These are phyloP conservation scores for Laguncularia racemosa DNA, from an alignment of 345 rosid genomes.

Conservation along the genomic window DNA sequence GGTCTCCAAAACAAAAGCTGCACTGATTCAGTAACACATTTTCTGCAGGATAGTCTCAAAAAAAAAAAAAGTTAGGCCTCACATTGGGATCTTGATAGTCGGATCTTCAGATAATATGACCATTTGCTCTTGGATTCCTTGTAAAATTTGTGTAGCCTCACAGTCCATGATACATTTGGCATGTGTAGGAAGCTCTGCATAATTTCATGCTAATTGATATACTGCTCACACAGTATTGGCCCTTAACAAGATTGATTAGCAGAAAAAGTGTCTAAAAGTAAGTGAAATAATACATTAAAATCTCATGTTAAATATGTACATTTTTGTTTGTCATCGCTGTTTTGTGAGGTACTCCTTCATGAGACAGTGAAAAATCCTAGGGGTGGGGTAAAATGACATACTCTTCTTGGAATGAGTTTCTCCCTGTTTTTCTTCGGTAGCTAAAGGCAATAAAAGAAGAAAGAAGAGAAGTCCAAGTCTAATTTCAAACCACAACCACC, in stretches of 20 bases:
- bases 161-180: conserved; percentile 77
- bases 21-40: no score
- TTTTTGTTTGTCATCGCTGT: background rate
- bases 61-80: conserved; percentile 19
- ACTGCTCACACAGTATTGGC: background rate
- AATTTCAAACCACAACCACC: background rate
- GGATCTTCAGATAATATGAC: conserved; percentile 69
- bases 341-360: background rate
- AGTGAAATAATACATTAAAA: no score
- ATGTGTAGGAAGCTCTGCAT: conserved; percentile 69
- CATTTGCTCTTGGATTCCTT: conserved; percentile 77
- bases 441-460: conserved; percentile 9
- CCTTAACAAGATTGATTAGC: background rate
- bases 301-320: no score
- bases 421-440: background rate
- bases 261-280: no score
- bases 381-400: no score
- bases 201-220: background rate
- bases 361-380: background rate
- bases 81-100: conserved; percentile 69
- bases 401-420: no score
- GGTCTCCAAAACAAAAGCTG: background rate
- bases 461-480: no score
- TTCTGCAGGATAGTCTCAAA: background rate
- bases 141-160: conserved; percentile 66